Evolutionary conservation across 208 protist genomes (phyloP), one percentile per base, ranked within the genome.

Genomic region (Sergeia podlipaevii): DNA sequence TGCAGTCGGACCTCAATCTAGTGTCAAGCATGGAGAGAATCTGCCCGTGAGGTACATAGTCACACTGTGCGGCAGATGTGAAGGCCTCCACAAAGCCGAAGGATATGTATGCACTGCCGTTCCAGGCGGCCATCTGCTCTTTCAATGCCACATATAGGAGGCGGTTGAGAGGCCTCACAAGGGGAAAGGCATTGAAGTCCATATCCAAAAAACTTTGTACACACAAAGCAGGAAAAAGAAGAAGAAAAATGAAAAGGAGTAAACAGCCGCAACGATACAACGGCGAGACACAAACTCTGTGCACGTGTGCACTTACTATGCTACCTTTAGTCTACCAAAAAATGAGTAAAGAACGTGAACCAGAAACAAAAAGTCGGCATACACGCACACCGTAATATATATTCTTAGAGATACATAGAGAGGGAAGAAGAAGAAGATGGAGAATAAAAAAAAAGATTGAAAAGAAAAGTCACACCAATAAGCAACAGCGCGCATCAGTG

Each of bases 21-120:
- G 28, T 50, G 20, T 28, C 56, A 23, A 82, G 57, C 0, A 57
- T n/a, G 24, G 27, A 20, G 8, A 87, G 70, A 52, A 86, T 44
- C 18, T 69, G 45, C 4, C 30, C 54, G 52, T 92, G 80, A n/a
- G 54, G 48, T 27, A 85, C 80, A 28, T 74, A 65, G 61, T 92
- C 77, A 32, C 71, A 52, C n/a, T 73, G 45, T 18, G 70, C 72
- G 42, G 75, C 74, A 8, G 62, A 57, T 23, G 61, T 49, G 44
- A 85, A 43, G 5, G 70, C 30, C 27, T 92, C 80, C 2, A 71
- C 20, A 10, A 66, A 48, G 17, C 61, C 51, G 2, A 42, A 7
- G n/a, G 45, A 48, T 23, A 77, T n/a, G n/a, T n/a, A n/a, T n/a
- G n/a, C n/a, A n/a, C n/a, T n/a, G n/a, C n/a, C n/a, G n/a, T n/a